A percentile compares a stretch with the other conserved stretches of the same genome.
These are phyloP conservation scores for Jaltomata sinuosa DNA, from an alignment of 257 asterid genomes.

Conservation along the genomic window DNA sequence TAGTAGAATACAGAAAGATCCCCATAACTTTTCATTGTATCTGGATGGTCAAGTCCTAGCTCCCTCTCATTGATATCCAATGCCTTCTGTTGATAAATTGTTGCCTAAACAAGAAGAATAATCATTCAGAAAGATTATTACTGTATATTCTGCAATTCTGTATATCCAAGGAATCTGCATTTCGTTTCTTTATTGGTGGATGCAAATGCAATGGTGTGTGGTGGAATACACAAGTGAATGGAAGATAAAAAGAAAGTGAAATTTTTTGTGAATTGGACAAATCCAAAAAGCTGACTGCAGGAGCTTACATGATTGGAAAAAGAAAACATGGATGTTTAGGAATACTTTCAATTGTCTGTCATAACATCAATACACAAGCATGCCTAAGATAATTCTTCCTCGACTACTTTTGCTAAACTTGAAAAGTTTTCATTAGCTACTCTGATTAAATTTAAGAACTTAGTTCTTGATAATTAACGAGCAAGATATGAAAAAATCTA, in stretches of 20 bases:
- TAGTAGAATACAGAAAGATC: slow-evolving; percentile 97
- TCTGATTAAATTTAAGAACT: not conserved
- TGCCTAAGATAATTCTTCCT: not conserved
- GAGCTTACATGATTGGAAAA: not conserved
- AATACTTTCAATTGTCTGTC: not conserved
- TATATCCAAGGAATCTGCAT: not conserved
- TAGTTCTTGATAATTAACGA: not conserved
- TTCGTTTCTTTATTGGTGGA: not conserved
- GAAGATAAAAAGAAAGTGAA: not conserved
- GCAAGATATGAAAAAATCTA: not conserved
- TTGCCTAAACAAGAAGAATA: slow-evolving; percentile 50
- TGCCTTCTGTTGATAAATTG: slow-evolving; percentile 96
- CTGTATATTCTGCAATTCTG: not conserved
- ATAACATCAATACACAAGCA: not conserved
- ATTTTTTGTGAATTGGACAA: not conserved
- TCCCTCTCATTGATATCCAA: slow-evolving; percentile 97
- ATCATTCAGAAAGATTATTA: not conserved
- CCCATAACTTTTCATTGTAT: slow-evolving; percentile 99
- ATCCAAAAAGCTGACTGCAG: not conserved
- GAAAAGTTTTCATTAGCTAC: not conserved
- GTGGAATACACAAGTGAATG: not conserved
- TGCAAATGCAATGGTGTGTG: not conserved
- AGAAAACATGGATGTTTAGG: not conserved
- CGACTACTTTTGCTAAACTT: not conserved
- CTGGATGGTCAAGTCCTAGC: slow-evolving; percentile 99